Conservation (phyloP, 805 yeast species). For the Isabelozyma pseudorhagii region DNA sequence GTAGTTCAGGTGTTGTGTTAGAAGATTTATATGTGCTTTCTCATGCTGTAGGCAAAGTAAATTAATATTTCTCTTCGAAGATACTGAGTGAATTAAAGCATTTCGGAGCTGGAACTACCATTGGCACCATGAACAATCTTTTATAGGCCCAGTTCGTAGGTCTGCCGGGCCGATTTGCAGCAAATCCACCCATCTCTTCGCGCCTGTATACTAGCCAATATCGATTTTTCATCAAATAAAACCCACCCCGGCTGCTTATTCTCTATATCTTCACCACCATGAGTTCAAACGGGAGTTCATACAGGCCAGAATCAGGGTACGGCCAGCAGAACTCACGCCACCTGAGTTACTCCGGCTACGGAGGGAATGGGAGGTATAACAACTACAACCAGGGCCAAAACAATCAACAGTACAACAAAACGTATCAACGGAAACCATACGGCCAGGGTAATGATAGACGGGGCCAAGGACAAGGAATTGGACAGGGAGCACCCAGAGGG, state of each 20-base stretch:
- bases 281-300: background rate
- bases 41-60: too few species aligned
- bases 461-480: too few species aligned
- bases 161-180: background rate
- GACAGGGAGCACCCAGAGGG: background rate
- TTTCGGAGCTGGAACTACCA: too few species aligned
- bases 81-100: too few species aligned
- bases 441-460: background rate
- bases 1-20: too few species aligned
- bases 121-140: too few species aligned
- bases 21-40: too few species aligned
- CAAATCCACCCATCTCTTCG: background rate
- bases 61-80: too few species aligned
- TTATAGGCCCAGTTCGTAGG: too few species aligned
- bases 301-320: background rate
- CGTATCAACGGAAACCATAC: background rate
- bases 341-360: background rate
- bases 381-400: background rate
- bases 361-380: background rate
- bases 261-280: background rate
- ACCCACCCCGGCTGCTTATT: background rate
- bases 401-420: background rate
- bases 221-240: background rate
- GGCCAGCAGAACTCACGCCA: background rate
- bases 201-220: background rate